Evolutionary conservation across 306 rosid genomes (phyloP), one percentile per base, ranked within the genome.

Genomic region (Hippophae gyantsensis): DNA sequence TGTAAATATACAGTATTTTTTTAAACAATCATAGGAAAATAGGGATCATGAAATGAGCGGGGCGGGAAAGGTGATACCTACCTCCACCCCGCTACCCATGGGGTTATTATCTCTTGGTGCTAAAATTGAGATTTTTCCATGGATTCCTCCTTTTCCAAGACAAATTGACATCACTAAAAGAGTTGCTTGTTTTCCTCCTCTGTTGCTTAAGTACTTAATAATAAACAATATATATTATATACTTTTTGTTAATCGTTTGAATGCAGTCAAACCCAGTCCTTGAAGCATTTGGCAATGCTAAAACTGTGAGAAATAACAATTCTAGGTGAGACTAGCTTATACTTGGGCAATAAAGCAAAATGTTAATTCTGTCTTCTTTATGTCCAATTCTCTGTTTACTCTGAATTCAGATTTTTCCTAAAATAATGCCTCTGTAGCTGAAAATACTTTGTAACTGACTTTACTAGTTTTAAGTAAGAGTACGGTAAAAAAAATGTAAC

Each of bases 231-330:
- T 9, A 1, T 41, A 49, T 61, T 46, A 59, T 26, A 23, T 11
- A 38, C 70, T 72, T 73, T 56, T 69, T 9, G 62, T 53, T 0
- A 57, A 53, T 11, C 48, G 70, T 65, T 40, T 57, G 64, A 75
- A 10, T 77, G 80, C 94, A 93, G 99, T 93, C 99, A 77, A 93
- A 93, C 76, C 99, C 99, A 66, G 99, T 93, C 69, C 87, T 93
- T 62, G 99, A 88, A 79, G 97, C 99, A 68, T 93, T 93, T 93
- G 99, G 99, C 62, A 93, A 93, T 77, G 99, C 99, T 45, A 93
- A 93, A 86, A 93, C 99, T 13, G 94, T 93, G 48, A 78, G 97
- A 74, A 93, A 93, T 74, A 93, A 88, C 84, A 93, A 93, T 75
- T 93, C 99, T 74, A 93, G 98, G 98, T 77, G 73, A 77, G 69